phyloP scores from a whole-genome alignment of 305 asterid genomes.

The Fraxinus floribunda region DNA sequence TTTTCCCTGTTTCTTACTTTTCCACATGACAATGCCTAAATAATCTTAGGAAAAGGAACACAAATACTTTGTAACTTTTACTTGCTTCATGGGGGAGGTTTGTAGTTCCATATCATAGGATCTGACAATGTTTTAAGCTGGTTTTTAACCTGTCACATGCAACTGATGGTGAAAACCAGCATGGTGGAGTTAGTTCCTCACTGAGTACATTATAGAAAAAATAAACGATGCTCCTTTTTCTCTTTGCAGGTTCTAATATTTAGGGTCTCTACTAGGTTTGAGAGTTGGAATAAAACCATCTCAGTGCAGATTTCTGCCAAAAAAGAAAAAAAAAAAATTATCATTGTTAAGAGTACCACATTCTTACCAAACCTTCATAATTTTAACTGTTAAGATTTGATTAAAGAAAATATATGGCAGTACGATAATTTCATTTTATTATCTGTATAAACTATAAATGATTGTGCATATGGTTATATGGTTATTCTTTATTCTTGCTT shows the following conservation, averaged over 20 bases:
- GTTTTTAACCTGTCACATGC: neutral
- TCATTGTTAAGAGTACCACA: neutral
- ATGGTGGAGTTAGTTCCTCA: neutral
- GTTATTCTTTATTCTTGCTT: neutral
- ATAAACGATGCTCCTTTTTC: neutral
- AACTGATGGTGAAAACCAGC: neutral
- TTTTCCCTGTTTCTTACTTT: neutral
- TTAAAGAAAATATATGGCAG: neutral
- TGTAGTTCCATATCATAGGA: neutral
- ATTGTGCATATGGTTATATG: neutral
- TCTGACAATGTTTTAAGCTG: neutral
- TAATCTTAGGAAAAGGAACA: neutral
- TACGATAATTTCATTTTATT: neutral
- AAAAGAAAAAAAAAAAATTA: neutral
- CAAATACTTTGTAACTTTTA: neutral
- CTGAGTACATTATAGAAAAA: neutral
- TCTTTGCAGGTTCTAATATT: neutral
- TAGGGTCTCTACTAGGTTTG: neutral
- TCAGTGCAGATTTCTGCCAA: neutral
- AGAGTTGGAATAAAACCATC: neutral
- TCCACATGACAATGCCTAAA: neutral
- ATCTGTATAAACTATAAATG: neutral
- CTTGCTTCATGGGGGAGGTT: neutral
- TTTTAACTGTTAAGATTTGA: neutral
- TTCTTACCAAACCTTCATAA: neutral